Percentiles rank a stretch among this genome's conserved stretches.
Conservation (phyloP, 805 yeast genomes). For the Candida broadrunensis region DNA sequence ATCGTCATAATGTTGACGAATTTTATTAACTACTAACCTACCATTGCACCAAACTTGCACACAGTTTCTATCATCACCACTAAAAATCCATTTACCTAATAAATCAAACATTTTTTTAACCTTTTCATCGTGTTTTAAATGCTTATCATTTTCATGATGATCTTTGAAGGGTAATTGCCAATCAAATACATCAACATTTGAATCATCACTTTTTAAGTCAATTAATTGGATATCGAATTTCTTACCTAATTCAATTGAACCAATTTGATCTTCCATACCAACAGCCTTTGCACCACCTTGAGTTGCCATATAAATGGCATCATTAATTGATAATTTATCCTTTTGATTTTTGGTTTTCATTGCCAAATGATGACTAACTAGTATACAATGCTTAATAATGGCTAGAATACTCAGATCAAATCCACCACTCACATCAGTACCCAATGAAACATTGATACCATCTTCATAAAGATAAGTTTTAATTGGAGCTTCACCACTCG, state of each 20-base stretch:
- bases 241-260: conserved; percentile 75
- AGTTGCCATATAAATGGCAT: conserved; percentile 80
- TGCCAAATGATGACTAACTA: conserved; percentile 40
- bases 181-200: conserved; percentile 71
- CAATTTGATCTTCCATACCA: conserved; percentile 53
- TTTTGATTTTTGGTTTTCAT: conserved; percentile 37
- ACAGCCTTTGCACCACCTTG: conserved; percentile 85
- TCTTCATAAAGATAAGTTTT: conserved; percentile 58
- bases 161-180: conserved; percentile 55
- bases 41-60: conserved; percentile 83
- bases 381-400: conserved; percentile 29
- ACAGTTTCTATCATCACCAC: conserved; percentile 92
- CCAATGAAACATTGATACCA: conserved; percentile 70
- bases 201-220: conserved; percentile 50
- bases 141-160: conserved; percentile 10
- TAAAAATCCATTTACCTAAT: conserved; percentile 85
- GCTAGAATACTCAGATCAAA: conserved; percentile 38
- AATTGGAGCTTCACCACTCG: conserved; percentile 88
- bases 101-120: conserved; percentile 44
- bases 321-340: conserved; percentile 58
- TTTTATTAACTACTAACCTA: conserved; percentile 49
- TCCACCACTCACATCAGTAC: conserved; percentile 44
- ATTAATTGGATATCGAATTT: conserved; percentile 81
- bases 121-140: background rate
- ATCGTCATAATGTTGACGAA: conserved; percentile 4